Evolutionary conservation across 768 basidiomycete species (phyloP), one percentile per base, ranked within the genome.

Genomic region (Lactifluus hygrophoroides): DNA sequence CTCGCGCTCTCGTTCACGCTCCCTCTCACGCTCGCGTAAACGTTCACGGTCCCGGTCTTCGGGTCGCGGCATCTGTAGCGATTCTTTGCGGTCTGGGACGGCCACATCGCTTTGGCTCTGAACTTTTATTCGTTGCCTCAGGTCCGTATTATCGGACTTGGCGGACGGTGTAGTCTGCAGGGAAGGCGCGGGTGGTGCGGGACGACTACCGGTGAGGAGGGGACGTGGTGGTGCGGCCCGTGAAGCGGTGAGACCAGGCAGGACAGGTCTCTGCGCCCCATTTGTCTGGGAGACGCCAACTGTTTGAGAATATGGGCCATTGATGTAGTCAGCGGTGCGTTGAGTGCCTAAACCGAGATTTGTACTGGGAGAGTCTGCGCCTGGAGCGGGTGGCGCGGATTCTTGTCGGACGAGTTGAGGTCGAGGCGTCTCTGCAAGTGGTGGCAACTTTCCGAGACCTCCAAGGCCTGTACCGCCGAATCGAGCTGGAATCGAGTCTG

Each of bases 381-480:
- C 67, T 14, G 68, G 49, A n/a, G 63, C 63, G 2, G 71, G 57
- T 25, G 79, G 74, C 13, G 76, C 74, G 10, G 71, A 75, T 17
- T 81, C 80, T 59, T 79, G 80, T 43, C 81, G 73, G 60, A 71
- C 75, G 32, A 75, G 49, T 4, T 47, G 49, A 5, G 54, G 44
- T 40, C 49, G 54, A 34, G 59, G 48, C 73, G 72, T 10, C 80
- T 62, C 69, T 62, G 64, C 69, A 23, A 73, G 69, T 5, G 75
- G 67, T 14, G 71, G 72, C 50, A 77, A 72, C 68, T 80, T 82
- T 35, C 73, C 71, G 35, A 82, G 68, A 10, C 70, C 94, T 32
- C 85, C 95, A 19, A 96, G 81, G 2, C 95, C 95, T 2, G 93
- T 94, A 1, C 93, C 94, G 52, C 85, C 85, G 73, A 96, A 97